Evolutionary conservation across 164 flowering plant species (phyloP).

Genomic region (Vitis rupestris): DNA sequence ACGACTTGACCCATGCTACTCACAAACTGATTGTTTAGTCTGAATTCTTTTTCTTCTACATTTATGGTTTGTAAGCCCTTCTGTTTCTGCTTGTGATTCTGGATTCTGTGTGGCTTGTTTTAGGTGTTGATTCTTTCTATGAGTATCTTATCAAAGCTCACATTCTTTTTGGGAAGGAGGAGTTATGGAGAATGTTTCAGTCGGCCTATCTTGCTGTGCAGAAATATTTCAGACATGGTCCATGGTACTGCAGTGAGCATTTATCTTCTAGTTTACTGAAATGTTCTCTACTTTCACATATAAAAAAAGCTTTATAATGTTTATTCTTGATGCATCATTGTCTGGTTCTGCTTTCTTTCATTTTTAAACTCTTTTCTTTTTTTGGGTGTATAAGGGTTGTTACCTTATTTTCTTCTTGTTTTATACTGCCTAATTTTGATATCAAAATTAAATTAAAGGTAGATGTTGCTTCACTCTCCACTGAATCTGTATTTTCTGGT

Average conservation of each 20-base stretch:
- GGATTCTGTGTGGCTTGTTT: slow-evolving; percentile 11
- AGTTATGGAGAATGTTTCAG: slow-evolving; percentile 95
- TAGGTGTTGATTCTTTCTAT: slow-evolving; percentile 98
- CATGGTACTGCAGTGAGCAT: slow-evolving; percentile 57
- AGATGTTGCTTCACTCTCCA: too few species aligned
- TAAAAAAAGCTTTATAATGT: neutral
- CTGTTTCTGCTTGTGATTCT: slow-evolving; percentile 19
- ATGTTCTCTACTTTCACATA: too few species aligned
- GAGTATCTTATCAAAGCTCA: slow-evolving; percentile 92
- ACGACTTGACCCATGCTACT: neutral
- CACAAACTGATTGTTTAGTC: neutral
- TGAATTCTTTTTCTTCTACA: neutral
- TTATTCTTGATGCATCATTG: neutral
- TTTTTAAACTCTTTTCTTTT: too few species aligned
- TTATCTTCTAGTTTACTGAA: slow-evolving; percentile 3
- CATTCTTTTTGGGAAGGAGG: slow-evolving; percentile 93
- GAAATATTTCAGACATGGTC: slow-evolving; percentile 93
- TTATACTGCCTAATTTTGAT: too few species aligned
- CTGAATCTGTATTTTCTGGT: too few species aligned
- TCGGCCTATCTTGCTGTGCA: slow-evolving; percentile 92
- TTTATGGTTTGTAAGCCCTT: neutral
- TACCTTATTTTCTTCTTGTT: too few species aligned
- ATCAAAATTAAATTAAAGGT: too few species aligned
- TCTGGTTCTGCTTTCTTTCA: slow-evolving; percentile 9
- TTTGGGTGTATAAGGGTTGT: too few species aligned